A percentile compares a stretch with the other conserved stretches of the same genome.
These are phyloP conservation scores for Raphanus hybrid DNA, from an alignment of 441 rosid species.

Conservation along the genomic window DNA sequence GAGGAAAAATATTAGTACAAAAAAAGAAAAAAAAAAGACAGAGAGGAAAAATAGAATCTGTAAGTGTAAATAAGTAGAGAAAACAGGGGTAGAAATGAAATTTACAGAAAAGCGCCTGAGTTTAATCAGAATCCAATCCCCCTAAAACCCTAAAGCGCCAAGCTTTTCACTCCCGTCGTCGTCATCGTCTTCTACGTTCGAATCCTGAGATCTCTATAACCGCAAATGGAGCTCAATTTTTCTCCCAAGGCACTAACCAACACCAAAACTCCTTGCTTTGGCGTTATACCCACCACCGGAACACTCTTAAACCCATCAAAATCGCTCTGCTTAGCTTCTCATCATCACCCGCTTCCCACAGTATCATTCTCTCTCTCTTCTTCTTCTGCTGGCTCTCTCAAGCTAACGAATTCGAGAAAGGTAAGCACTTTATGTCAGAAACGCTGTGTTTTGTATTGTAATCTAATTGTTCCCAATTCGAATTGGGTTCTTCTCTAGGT, in stretches of 20 bases:
- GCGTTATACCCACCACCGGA: constrained; percentile 14
- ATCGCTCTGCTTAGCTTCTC: constrained; percentile 21
- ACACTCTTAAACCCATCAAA: constrained; percentile 28
- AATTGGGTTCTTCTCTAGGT: constrained; percentile 40
- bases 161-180: background rate
- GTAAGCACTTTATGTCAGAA: constrained; percentile 20
- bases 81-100: background rate
- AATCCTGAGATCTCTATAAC: background rate
- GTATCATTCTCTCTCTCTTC: constrained; percentile 44
- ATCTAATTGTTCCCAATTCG: background rate
- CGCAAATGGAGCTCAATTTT: constrained; percentile 35
- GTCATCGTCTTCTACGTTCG: background rate
- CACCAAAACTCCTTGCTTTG: constrained; percentile 31
- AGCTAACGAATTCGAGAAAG: constrained; percentile 44
- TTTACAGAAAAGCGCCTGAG: background rate
- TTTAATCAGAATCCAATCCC: constrained; percentile 20
- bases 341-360: constrained; percentile 24
- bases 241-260: constrained; percentile 44
- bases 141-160: constrained; percentile 40
- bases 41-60: background rate
- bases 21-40: too few species aligned
- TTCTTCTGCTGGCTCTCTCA: constrained; percentile 15
- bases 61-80: background rate
- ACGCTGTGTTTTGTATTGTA: background rate
- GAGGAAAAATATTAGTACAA: background rate